Percentiles rank a stretch among this genome's conserved stretches.
Conservation (phyloP, 495 filamentous ascomycete genomes). For the Penicillium cinerascens region DNA sequence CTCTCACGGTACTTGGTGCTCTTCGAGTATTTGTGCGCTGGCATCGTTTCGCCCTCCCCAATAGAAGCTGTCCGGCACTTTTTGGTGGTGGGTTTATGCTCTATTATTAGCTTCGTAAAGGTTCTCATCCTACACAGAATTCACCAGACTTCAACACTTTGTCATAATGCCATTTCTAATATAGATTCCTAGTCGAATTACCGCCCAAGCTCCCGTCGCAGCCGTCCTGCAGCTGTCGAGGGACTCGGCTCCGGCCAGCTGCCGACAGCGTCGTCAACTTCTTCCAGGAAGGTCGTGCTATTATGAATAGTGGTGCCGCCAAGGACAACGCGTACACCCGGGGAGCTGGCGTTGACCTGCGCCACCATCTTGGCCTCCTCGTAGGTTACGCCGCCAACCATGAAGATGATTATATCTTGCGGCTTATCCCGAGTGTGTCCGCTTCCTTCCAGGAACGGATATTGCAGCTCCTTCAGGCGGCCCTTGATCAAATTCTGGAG, state of each 20-base stretch:
- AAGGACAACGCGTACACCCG: conserved; percentile 82
- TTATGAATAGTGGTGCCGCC: conserved; percentile 85
- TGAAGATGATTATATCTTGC: conserved; percentile 92
- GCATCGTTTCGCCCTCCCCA: too few relatives aligned
- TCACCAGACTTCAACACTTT: not conserved
- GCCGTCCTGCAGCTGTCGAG: conserved; percentile 65
- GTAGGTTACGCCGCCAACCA: conserved; percentile 89
- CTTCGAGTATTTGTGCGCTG: too few relatives aligned
- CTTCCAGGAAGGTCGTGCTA: conserved; percentile 80
- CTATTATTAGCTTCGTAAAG: too few relatives aligned
- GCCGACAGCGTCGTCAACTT: conserved; percentile 73
- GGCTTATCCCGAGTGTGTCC: conserved; percentile 86
- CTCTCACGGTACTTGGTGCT: too few relatives aligned
- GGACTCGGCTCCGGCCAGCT: conserved; percentile 76
- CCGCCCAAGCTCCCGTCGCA: conserved; percentile 59
- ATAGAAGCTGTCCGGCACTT: too few relatives aligned
- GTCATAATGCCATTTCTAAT: not conserved
- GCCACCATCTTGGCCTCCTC: conserved; percentile 95
- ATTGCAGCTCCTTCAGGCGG: conserved; percentile 74
- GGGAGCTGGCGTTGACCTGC: conserved; percentile 84
- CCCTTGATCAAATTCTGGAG: conserved; percentile 92
- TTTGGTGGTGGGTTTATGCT: too few relatives aligned
- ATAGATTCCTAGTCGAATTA: conserved; percentile 13
- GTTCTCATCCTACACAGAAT: not conserved
- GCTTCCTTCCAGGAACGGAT: conserved; percentile 88